Conservation (phyloP, 768 basidiomycete genomes). For the Lyophyllum semitale region DNA sequence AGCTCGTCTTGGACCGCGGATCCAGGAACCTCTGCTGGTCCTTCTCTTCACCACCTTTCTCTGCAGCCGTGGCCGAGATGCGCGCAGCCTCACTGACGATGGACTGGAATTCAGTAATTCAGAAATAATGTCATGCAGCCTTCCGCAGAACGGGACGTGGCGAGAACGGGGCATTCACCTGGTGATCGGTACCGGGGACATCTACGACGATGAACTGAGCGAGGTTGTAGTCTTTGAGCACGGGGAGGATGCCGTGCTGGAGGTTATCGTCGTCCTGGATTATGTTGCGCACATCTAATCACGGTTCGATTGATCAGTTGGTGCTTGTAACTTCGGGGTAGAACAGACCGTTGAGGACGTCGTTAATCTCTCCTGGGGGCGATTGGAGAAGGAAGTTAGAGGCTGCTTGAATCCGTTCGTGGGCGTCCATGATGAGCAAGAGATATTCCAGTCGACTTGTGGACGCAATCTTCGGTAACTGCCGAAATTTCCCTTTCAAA, state of each 20-base stretch:
- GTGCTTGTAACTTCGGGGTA: not conserved
- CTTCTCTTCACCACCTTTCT: slow-evolving; percentile 34
- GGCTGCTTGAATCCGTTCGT: slow-evolving; percentile 70
- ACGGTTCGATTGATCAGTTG: slow-evolving; percentile 9
- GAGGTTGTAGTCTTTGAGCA: slow-evolving; percentile 82
- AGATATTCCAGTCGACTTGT: not conserved
- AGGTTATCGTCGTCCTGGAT: slow-evolving; percentile 86
- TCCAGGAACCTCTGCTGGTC: slow-evolving; percentile 72
- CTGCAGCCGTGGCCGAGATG: not conserved
- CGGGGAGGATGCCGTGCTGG: slow-evolving; percentile 74
- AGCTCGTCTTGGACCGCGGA: slow-evolving; percentile 76
- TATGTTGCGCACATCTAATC: slow-evolving; percentile 84
- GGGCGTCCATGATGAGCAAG: slow-evolving; percentile 48
- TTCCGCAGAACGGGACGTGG: too few relatives aligned
- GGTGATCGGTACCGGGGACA: slow-evolving; percentile 74
- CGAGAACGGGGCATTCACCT: slow-evolving; percentile 47
- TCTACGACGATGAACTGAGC: slow-evolving; percentile 87
- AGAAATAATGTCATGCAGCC: too few relatives aligned
- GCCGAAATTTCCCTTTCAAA: slow-evolving; percentile 17
- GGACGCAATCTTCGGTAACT: not conserved
- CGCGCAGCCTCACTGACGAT: slow-evolving; percentile 63
- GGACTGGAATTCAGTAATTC: slow-evolving; percentile 47
- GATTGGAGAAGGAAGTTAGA: slow-evolving; percentile 84
- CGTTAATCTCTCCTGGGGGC: slow-evolving; percentile 96
- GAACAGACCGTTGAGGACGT: slow-evolving; percentile 81